A percentile compares a stretch with the other conserved stretches of the same genome.
These are phyloP conservation scores for Annulohypoxylon truncatum DNA, from an alignment of 2,329 filamentous ascomycete genomes.

Conservation along the genomic window DNA sequence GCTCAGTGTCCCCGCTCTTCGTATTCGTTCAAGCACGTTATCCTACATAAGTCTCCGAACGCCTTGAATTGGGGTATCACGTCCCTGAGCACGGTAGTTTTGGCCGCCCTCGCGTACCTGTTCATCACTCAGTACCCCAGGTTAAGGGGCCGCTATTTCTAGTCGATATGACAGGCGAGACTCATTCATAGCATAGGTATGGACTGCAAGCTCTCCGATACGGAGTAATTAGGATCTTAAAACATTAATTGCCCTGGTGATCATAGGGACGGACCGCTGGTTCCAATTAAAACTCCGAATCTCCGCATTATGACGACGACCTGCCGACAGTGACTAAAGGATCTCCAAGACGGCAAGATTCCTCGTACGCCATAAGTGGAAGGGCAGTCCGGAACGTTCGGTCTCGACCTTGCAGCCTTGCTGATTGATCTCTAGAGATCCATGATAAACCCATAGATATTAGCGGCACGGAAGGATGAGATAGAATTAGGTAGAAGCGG, in stretches of 20 bases:
- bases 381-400: neutral
- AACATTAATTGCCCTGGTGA: neutral
- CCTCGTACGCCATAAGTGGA: conserved; percentile 3
- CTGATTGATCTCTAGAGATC: conserved; percentile 3
- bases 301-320: conserved; percentile 6
- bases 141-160: neutral
- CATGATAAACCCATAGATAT: neutral
- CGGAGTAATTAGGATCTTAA: neutral
- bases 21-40: conserved; percentile 33
- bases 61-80: conserved; percentile 14
- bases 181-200: neutral
- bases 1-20: conserved; percentile 22
- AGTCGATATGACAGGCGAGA: neutral
- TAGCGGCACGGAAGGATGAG: neutral
- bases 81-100: neutral
- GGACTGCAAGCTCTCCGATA: neutral
- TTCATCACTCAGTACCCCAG: neutral
- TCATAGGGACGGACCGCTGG: neutral
- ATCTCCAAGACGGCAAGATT: neutral
- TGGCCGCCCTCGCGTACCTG: neutral
- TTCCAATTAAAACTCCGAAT: neutral
- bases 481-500: neutral
- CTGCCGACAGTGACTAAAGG: conserved; percentile 9
- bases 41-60: conserved; percentile 1
- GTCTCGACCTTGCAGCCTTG: neutral